These are phyloP conservation scores for Paxillus rubicundulus DNA, from an alignment of 768 basidiomycete genomes.

Conservation along the genomic window DNA sequence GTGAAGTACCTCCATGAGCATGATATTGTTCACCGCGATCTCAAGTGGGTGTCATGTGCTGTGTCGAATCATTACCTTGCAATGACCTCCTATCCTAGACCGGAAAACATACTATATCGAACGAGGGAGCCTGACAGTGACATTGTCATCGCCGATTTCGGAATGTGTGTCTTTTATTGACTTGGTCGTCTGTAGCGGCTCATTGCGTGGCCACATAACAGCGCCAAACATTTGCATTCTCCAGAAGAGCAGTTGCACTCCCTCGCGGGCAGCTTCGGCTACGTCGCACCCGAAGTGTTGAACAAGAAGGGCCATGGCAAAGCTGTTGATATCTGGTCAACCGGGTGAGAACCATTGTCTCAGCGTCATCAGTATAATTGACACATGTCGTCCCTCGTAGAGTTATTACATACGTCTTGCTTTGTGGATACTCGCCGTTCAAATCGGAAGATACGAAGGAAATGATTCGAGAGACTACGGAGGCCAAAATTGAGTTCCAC, in stretches of 20 bases:
- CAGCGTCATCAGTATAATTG: background rate
- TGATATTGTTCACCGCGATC: slow-evolving; percentile 93
- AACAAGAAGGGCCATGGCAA: slow-evolving; percentile 83
- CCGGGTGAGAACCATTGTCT: slow-evolving; percentile 57
- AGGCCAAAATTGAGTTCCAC: slow-evolving; percentile 86
- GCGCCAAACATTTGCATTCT: slow-evolving; percentile 79
- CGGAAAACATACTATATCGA: slow-evolving; percentile 94
- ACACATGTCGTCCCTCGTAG: slow-evolving; percentile 38
- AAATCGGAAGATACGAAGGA: slow-evolving; percentile 75
- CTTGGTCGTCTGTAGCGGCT: background rate
- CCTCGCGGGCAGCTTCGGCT: slow-evolving; percentile 81
- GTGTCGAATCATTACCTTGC: background rate
- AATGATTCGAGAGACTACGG: slow-evolving; percentile 80
- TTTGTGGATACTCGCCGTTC: slow-evolving; percentile 96
- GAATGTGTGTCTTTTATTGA: slow-evolving; percentile 61
- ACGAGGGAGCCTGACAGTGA: slow-evolving; percentile 74
- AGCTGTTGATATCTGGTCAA: slow-evolving; percentile 92
- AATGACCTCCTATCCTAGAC: slow-evolving; percentile 42
- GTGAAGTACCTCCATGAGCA: slow-evolving; percentile 89
- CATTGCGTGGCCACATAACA: slow-evolving; percentile 25
- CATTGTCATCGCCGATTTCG: slow-evolving; percentile 95
- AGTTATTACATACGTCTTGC: slow-evolving; percentile 90
- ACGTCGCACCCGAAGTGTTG: slow-evolving; percentile 89
- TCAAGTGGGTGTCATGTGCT: slow-evolving; percentile 59
- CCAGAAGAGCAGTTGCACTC: slow-evolving; percentile 68